phyloP scores from a whole-genome alignment of 306 rosid species.

The Biancaea sappan region DNA sequence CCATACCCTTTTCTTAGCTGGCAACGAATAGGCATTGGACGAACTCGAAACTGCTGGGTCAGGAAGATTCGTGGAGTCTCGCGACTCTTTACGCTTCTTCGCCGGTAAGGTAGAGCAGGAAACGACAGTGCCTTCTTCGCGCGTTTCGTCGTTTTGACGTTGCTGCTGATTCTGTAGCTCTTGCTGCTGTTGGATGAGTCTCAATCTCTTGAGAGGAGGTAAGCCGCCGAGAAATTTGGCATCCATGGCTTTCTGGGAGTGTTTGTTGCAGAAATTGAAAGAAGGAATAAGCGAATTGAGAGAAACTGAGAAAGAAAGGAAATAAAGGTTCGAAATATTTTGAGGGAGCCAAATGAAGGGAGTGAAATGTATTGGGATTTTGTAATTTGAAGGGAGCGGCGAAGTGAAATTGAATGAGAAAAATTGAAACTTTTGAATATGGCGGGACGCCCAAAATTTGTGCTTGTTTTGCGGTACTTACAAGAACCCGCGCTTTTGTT shows the following conservation, averaged over 20 bases:
- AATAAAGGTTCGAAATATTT: neutral
- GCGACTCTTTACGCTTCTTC: conserved; percentile 72
- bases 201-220: conserved; percentile 71
- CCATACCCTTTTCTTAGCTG: conserved; percentile 80
- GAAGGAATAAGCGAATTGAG: neutral
- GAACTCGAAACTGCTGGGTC: conserved; percentile 2
- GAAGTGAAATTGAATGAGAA: neutral
- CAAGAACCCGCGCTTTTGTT: neutral
- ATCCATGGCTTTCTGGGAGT: conserved; percentile 40
- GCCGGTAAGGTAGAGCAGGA: conserved; percentile 49
- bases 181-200: conserved; percentile 57
- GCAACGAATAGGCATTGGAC: conserved; percentile 46
- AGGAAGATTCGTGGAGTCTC: conserved; percentile 30
- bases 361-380: neutral
- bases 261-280: neutral
- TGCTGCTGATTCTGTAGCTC: conserved; percentile 3
- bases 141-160: conserved; percentile 19
- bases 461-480: neutral
- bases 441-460: conserved; percentile 13
- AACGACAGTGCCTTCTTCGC: neutral
- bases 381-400: conserved; percentile 17
- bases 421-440: neutral
- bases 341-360: neutral
- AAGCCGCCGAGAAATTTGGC: conserved; percentile 46
- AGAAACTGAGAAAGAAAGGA: neutral